Percentiles rank a stretch among this genome's conserved stretches.
phyloP scores from a whole-genome alignment of 129 eudicot species.

The Chrysanthemum seticuspe region DNA sequence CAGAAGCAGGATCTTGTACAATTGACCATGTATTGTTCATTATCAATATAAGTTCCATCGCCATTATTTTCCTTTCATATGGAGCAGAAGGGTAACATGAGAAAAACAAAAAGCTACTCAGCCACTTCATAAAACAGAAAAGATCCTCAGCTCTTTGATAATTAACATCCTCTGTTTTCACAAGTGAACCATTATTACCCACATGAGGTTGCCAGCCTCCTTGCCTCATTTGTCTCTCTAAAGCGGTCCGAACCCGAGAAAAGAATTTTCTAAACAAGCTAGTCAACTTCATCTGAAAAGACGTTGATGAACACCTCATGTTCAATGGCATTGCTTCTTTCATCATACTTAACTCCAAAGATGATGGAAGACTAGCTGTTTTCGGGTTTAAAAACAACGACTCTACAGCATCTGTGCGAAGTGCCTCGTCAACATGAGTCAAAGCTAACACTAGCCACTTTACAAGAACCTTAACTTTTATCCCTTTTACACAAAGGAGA shows the following conservation, averaged over 20 bases:
- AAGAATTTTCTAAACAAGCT: slow-evolving; percentile 93
- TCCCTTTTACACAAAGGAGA: slow-evolving; percentile 59
- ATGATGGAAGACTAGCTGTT: slow-evolving; percentile 86
- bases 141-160: slow-evolving; percentile 61
- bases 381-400: slow-evolving; percentile 92
- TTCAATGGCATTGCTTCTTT: slow-evolving; percentile 85
- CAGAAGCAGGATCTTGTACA: slow-evolving; percentile 39
- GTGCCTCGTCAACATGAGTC: slow-evolving; percentile 88
- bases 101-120: slow-evolving; percentile 76
- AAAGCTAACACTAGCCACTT: slow-evolving; percentile 75
- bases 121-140: slow-evolving; percentile 76
- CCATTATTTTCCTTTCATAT: slow-evolving; percentile 93
- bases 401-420: slow-evolving; percentile 95
- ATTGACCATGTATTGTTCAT: slow-evolving; percentile 79
- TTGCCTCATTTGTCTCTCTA: slow-evolving; percentile 81
- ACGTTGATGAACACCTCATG: slow-evolving; percentile 91
- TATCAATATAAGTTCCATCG: slow-evolving; percentile 84
- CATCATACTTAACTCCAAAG: slow-evolving; percentile 86
- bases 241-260: slow-evolving; percentile 83
- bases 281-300: slow-evolving; percentile 93
- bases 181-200: slow-evolving; percentile 26
- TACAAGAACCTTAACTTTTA: slow-evolving; percentile 61
- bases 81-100: slow-evolving; percentile 99
- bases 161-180: slow-evolving; percentile 28
- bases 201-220: slow-evolving; percentile 68